Conservation (phyloP, 2,329 filamentous ascomycete genomes). For the Aspergillus proliferans region DNA sequence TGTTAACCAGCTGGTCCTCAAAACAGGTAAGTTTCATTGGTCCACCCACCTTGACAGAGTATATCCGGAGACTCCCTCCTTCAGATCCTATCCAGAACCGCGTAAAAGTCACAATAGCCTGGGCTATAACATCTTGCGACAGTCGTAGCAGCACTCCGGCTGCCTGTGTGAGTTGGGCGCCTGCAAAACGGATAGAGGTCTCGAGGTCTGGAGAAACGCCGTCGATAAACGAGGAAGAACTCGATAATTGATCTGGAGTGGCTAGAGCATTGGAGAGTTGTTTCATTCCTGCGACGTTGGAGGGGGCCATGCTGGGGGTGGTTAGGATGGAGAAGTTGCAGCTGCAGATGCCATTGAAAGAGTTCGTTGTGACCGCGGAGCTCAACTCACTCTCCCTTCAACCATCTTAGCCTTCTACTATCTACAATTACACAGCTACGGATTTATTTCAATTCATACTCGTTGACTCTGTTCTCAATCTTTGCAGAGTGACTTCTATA, state of each 20-base stretch:
- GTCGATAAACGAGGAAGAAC: constrained; percentile 40
- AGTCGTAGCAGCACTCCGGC: constrained; percentile 67
- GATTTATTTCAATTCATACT: neutral
- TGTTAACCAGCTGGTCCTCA: no score
- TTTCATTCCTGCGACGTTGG: constrained; percentile 21
- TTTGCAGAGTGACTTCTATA: no score
- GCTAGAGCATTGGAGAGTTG: constrained; percentile 41
- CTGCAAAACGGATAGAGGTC: constrained; percentile 40
- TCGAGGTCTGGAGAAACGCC: constrained; percentile 37
- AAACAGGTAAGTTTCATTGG: neutral
- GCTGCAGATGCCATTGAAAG: neutral
- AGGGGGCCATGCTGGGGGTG: constrained; percentile 19
- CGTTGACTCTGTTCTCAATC: neutral
- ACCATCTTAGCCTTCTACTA: neutral
- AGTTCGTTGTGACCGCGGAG: neutral
- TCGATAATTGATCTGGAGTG: constrained; percentile 40
- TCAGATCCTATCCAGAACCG: constrained; percentile 65
- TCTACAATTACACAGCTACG: neutral
- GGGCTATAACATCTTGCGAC: constrained; percentile 77
- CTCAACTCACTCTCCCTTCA: neutral
- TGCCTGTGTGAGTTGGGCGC: constrained; percentile 40
- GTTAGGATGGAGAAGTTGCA: constrained; percentile 1
- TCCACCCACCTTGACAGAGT: constrained; percentile 36
- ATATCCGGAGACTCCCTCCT: constrained; percentile 39
- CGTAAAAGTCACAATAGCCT: constrained; percentile 74